These are phyloP conservation scores for Oryza meyeriana DNA, from an alignment of 176 grass and related monocot species.

Conservation along the genomic window DNA sequence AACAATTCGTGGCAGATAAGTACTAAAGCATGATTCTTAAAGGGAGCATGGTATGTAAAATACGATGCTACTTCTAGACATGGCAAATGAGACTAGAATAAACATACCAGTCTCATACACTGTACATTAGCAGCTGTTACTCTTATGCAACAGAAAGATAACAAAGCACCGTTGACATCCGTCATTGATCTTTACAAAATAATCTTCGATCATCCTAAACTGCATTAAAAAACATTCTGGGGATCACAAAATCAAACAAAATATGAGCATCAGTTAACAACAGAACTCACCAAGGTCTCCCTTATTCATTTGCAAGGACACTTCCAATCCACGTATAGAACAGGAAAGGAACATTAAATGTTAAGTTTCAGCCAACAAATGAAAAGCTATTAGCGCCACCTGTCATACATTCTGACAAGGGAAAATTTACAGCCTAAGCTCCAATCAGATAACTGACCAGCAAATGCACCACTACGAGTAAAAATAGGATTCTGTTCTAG, in stretches of 20 bases:
- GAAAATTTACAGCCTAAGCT: not conserved
- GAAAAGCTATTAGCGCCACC: not conserved
- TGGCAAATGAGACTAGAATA: not conserved
- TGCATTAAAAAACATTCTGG: not conserved
- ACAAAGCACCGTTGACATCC: not conserved
- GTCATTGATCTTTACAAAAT: not conserved
- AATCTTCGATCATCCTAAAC: not conserved
- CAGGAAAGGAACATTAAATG: not conserved
- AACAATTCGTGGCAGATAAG: not conserved
- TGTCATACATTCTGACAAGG: not conserved
- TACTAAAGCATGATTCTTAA: not conserved
- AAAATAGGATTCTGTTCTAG: not conserved
- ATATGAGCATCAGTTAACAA: not conserved
- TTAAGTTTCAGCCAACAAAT: not conserved
- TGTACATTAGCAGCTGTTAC: not conserved
- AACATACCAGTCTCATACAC: too few species aligned
- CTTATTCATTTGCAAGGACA: not conserved
- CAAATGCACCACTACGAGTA: not conserved
- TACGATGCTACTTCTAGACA: too few species aligned
- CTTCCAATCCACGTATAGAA: not conserved
- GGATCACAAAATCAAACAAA: not conserved
- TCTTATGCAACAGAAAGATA: not conserved
- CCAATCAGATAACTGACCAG: slow-evolving; percentile 5
- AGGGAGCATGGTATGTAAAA: not conserved
- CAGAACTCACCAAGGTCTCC: not conserved